Evolutionary conservation across 352 stramenopile genomes (phyloP), one percentile per base, ranked within the genome.

Genomic region (Phytophthora multivora): DNA sequence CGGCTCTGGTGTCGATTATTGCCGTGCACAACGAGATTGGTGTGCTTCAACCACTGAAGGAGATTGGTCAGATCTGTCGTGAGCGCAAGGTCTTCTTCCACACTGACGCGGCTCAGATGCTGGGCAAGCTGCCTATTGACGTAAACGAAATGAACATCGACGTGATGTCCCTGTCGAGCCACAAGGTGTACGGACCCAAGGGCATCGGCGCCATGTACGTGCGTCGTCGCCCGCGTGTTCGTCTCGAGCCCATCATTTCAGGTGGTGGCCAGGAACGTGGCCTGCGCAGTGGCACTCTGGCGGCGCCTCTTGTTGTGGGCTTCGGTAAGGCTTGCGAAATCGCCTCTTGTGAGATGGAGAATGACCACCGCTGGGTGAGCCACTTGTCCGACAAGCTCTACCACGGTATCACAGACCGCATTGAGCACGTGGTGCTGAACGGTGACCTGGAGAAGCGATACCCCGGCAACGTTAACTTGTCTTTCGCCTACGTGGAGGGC

Each of bases 21-120:
- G 97, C 97, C 2, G 97, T 99, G 42, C 99, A 99, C 87, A 99
- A 99, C 76, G 98, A 99, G 80, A 99, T 99, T 77, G 98, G 98
- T 31, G 98, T 99, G 26, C 62, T 99, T 25, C 98, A 99, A 77
- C 97, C 97, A 9, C 80, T 99, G 5, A 91, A 98, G 76, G 93
- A 98, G 62, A 99, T 99, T 72, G 96, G 96, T 21, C 76, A 91
- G 54, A 93, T 98, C 47, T 98, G 95, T 71, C 87, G 90, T 45
- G 78, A 81, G 18, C 74, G 84, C 62, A 98, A 98, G 71, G 88
- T 99, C 26, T 98, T 99, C 66, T 99, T 99, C 83, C 98, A 99
- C 81, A 98, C 92, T 15, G 98, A 99, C 81, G 96, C 97, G 5
- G 98, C 98, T 31, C 97, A 99, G 79, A 99, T 99, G 97, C 71